phyloP scores from a whole-genome alignment of 2,329 filamentous ascomycete species.

The Aureobasidium namibiae region DNA sequence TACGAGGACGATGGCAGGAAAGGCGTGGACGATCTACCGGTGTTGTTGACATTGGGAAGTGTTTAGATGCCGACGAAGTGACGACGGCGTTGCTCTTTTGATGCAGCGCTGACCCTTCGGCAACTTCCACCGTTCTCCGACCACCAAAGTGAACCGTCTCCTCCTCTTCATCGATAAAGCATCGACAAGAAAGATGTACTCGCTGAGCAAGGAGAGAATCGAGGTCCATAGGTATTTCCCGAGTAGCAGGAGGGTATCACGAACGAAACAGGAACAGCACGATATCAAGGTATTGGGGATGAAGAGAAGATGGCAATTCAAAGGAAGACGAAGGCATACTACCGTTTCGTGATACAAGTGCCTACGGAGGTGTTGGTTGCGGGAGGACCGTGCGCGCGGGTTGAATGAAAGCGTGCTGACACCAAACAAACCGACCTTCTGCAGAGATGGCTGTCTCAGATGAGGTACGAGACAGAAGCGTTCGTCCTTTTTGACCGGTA shows the following conservation, averaged over 20 bases:
- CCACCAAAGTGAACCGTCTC: neutral
- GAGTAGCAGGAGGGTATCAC: neutral
- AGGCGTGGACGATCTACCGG: neutral
- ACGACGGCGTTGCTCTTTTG: neutral
- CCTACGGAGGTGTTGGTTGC: neutral
- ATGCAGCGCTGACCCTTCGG: neutral
- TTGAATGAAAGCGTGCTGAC: conserved; percentile 6
- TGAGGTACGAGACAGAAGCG: neutral
- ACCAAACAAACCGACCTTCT: neutral
- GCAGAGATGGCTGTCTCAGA: neutral
- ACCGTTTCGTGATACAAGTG: neutral
- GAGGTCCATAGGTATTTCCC: neutral
- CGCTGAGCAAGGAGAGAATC: neutral
- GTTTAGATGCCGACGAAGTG: neutral
- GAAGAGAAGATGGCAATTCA: neutral
- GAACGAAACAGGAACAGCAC: neutral
- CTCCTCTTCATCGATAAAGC: neutral
- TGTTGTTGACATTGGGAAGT: neutral
- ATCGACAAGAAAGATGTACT: neutral
- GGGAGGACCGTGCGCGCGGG: neutral
- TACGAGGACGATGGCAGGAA: neutral
- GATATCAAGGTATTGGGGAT: neutral
- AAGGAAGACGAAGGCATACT: neutral
- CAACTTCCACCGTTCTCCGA: neutral
- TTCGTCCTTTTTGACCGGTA: neutral